A percentile compares a stretch with the other conserved stretches of the same genome.
Conservation (phyloP, 371 early-diverging fungal genomes). For the Syncephalastrum sp. region DNA sequence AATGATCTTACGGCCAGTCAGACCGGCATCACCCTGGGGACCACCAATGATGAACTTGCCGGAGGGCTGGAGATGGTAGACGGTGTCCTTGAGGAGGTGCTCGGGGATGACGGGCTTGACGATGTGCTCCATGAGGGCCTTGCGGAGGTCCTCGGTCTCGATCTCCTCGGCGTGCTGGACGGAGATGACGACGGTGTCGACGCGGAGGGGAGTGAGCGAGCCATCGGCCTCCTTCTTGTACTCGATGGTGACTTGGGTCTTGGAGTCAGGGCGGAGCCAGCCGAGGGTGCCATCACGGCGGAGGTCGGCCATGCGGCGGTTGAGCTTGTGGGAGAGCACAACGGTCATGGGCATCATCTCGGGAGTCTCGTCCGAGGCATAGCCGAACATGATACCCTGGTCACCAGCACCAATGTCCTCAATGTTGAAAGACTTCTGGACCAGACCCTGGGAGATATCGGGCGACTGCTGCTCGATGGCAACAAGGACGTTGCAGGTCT, state of each 20-base stretch:
- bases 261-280: slow-evolving; percentile 99
- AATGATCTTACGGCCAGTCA: slow-evolving; percentile 99
- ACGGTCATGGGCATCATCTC: slow-evolving; percentile 99
- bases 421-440: slow-evolving; percentile 84
- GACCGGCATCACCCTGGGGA: slow-evolving; percentile 99
- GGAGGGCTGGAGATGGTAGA: slow-evolving; percentile 98
- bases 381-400: slow-evolving; percentile 98
- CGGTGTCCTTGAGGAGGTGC: slow-evolving; percentile 88
- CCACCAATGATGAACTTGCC: slow-evolving; percentile 99
- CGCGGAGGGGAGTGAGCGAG: slow-evolving; percentile 92
- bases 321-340: slow-evolving; percentile 96
- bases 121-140: slow-evolving; percentile 91
- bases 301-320: slow-evolving; percentile 91
- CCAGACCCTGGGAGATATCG: slow-evolving; percentile 97
- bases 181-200: slow-evolving; percentile 98
- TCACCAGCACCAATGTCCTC: slow-evolving; percentile 99
- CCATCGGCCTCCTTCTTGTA: slow-evolving; percentile 91
- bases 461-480: slow-evolving; percentile 99
- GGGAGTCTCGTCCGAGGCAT: slow-evolving; percentile 98
- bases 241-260: slow-evolving; percentile 99
- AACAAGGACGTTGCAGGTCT: slow-evolving; percentile 98
- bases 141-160: slow-evolving; percentile 80
- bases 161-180: slow-evolving; percentile 96
- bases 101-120: slow-evolving; percentile 94
- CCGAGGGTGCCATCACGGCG: slow-evolving; percentile 88